Base-by-base conservation (phyloP, 108 stramenopile genomes). In the Conticribra weissflogii region DNA sequence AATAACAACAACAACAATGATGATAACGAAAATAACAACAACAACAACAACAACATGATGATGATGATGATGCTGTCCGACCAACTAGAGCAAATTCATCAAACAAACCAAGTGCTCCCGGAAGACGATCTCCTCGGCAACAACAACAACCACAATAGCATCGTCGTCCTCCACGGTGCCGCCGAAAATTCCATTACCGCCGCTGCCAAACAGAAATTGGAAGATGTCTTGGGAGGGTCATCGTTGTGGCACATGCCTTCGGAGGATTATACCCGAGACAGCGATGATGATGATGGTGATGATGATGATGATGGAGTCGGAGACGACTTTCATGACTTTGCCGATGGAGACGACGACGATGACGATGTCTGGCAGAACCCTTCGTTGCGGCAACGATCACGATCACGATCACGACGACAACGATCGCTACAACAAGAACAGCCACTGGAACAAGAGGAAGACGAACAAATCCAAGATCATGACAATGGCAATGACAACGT, bases 191-290 rank as follows among this genome's bases (percentile, higher is more conserved):
- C 36, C 5, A 12, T 9, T 12, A 5, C 5, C 12, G 36, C 36
- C 8, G 36, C 12, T 41, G 36, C 12, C 12, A 5, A 5, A 41
- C 36, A 41, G 36, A 5, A 41, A 41, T 41, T 41, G 36, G 36
- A 41, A 18, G 58, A 59, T 15, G 69, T 70, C 17, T 56, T 56
- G 31, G 69, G 70, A 29, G 70, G 70, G 34, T n/a, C n/a, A n/a
- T n/a, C n/a, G n/a, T 54, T 71, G 41, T 71, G 70, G 70, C 49
- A 58, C 7, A 47, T 71, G 22, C 27, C 53, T 18, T 54, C 60
- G 2, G 23, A 71, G 9, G 70, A 62, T 2, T n/a, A n/a, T n/a
- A 9, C 36, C 5, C 36, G 36, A 5, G 34, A 27, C 44, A 55
- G 19, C 32, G 54, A 34, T 15, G 46, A 44, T 27, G n/a, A 47